phyloP scores from a whole-genome alignment of 495 filamentous ascomycete genomes.

The Trichoderma parareesei region DNA sequence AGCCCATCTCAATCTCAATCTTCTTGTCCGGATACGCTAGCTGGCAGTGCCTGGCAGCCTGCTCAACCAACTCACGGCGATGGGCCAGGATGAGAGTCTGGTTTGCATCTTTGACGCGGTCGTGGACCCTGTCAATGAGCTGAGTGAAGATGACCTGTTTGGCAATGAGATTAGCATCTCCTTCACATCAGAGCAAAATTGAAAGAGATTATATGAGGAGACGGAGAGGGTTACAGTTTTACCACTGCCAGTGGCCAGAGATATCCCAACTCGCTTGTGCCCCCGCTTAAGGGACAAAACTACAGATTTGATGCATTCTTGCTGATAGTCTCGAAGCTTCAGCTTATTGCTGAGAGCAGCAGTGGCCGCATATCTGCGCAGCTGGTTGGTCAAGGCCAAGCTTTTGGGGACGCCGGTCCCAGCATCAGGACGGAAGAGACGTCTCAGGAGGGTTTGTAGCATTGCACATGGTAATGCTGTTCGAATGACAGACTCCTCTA shows the following conservation, averaged over 20 bases:
- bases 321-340: conserved; percentile 66
- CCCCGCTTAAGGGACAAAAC: conserved; percentile 62
- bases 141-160: conserved; percentile 88
- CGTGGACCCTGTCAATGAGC: conserved; percentile 69
- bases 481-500: not conserved
- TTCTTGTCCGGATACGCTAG: conserved; percentile 68
- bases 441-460: conserved; percentile 8
- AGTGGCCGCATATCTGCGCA: not conserved
- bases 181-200: not conserved
- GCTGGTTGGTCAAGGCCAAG: not conserved
- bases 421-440: conserved; percentile 9
- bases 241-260: conserved; percentile 83
- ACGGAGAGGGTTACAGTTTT: conserved; percentile 60
- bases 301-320: conserved; percentile 86
- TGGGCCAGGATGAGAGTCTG: conserved; percentile 91
- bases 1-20: conserved; percentile 88
- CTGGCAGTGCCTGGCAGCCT: conserved; percentile 77
- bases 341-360: conserved; percentile 21
- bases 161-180: not conserved
- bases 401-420: not conserved
- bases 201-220: not conserved
- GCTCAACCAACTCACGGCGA: conserved; percentile 89
- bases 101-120: conserved; percentile 46
- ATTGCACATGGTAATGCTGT: conserved; percentile 13
- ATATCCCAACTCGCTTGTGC: conserved; percentile 76